Percentiles rank a stretch among this genome's conserved stretches.
These are phyloP conservation scores for Plectosphaerella plurivora DNA, from an alignment of 2,329 filamentous ascomycete species.

Conservation along the genomic window DNA sequence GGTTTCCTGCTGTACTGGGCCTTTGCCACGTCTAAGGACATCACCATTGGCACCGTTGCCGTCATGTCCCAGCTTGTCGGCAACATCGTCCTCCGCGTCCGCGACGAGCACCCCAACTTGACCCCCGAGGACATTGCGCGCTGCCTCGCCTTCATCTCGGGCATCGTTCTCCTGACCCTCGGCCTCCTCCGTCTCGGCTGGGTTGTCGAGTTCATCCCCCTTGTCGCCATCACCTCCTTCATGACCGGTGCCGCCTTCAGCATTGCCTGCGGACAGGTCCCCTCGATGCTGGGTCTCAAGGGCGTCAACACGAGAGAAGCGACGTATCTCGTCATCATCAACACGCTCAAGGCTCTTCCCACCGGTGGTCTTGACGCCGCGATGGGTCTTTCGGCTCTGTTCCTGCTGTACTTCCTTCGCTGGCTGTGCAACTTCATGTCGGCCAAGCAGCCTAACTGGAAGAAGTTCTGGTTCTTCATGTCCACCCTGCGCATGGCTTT, in stretches of 20 bases:
- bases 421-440: slow-evolving; percentile 57
- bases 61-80: slow-evolving; percentile 47
- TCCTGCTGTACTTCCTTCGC: slow-evolving; percentile 62
- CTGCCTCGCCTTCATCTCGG: slow-evolving; percentile 39
- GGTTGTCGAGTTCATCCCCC: slow-evolving; percentile 47
- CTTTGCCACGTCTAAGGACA: slow-evolving; percentile 81
- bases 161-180: slow-evolving; percentile 36
- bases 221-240: slow-evolving; percentile 45
- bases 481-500: slow-evolving; percentile 76
- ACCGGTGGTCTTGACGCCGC: slow-evolving; percentile 60
- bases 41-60: slow-evolving; percentile 62
- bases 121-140: slow-evolving; percentile 35
- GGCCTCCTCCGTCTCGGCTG: slow-evolving; percentile 44
- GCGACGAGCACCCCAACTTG: slow-evolving; percentile 26
- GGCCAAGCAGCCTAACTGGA: slow-evolving; percentile 59
- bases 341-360: slow-evolving; percentile 33
- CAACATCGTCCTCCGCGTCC: slow-evolving; percentile 35
- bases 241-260: slow-evolving; percentile 47
- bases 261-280: slow-evolving; percentile 43
- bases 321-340: slow-evolving; percentile 40
- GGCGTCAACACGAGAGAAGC: slow-evolving; percentile 39
- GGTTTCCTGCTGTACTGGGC: slow-evolving; percentile 78
- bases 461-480: slow-evolving; percentile 73
- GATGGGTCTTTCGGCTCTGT: slow-evolving; percentile 64
- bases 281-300: slow-evolving; percentile 35